phyloP scores from a whole-genome alignment of 2,329 filamentous ascomycete species.

The Microsporum ferrugineum region DNA sequence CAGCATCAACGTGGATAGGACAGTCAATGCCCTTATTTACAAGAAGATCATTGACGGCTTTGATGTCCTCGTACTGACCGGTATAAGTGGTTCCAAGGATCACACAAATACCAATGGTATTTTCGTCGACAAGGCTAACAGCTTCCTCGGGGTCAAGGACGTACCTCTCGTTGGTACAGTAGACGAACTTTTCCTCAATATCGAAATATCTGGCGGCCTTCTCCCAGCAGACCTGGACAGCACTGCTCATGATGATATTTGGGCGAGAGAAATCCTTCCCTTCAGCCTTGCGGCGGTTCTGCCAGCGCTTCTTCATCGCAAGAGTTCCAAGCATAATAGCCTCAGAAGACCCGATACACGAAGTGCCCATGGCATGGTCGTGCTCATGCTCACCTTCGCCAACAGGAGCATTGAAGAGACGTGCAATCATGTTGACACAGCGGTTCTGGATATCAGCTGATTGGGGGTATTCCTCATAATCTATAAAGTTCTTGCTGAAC shows the following conservation, averaged over 20 bases:
- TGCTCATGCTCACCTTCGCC: slow-evolving; percentile 33
- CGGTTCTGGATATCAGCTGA: slow-evolving; percentile 81
- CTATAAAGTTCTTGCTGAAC: slow-evolving; percentile 91
- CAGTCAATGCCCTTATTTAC: slow-evolving; percentile 62
- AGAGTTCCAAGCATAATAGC: slow-evolving; percentile 45
- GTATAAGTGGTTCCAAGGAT: slow-evolving; percentile 93
- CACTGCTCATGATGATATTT: slow-evolving; percentile 91
- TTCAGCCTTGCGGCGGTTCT: slow-evolving; percentile 69
- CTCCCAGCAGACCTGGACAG: slow-evolving; percentile 96
- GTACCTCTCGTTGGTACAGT: slow-evolving; percentile 49
- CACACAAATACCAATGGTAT: slow-evolving; percentile 79
- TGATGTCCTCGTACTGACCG: slow-evolving; percentile 88
- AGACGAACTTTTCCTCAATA: slow-evolving; percentile 73
- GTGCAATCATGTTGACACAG: slow-evolving; percentile 81
- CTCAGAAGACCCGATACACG: slow-evolving; percentile 80
- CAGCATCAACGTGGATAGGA: slow-evolving; percentile 89
- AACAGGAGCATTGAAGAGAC: slow-evolving; percentile 70
- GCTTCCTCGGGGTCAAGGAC: slow-evolving; percentile 54
- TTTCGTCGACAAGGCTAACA: slow-evolving; percentile 53
- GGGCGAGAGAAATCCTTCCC: slow-evolving; percentile 71
- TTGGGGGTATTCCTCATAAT: slow-evolving; percentile 75
- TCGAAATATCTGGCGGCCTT: slow-evolving; percentile 86
- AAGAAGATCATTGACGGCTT: slow-evolving; percentile 80
- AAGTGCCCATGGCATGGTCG: slow-evolving; percentile 67
- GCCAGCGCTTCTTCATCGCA: slow-evolving; percentile 93